A percentile compares a stretch with the other conserved stretches of the same genome.
Conservation (phyloP, 176 grass and related monocot species). For the Bolboschoenus planiculmis region DNA sequence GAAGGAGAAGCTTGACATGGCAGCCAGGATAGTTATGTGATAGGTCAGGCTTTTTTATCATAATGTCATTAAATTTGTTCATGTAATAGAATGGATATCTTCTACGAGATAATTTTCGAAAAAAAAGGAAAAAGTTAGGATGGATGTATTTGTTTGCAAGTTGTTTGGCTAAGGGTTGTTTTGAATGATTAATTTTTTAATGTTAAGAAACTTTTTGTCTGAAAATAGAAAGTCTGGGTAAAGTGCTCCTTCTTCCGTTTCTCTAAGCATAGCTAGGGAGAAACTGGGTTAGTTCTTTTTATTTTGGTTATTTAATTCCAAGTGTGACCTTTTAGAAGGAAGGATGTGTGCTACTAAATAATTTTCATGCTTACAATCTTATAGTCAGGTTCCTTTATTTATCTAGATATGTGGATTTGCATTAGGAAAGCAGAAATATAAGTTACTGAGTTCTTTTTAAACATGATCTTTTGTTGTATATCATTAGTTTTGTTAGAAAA, state of each 20-base stretch:
- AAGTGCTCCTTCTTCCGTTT: neutral
- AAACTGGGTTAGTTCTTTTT: neutral
- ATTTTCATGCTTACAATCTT: neutral
- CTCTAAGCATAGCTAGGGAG: neutral
- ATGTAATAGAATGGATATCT: slow-evolving; percentile 12
- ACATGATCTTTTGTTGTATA: neutral
- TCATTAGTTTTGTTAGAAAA: neutral
- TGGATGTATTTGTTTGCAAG: neutral
- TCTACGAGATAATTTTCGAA: neutral
- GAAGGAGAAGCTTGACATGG: slow-evolving; percentile 31
- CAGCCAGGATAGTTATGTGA: slow-evolving; percentile 13
- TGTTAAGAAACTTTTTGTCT: neutral
- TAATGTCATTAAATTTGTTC: slow-evolving; percentile 13
- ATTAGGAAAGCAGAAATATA: neutral
- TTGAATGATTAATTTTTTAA: neutral
- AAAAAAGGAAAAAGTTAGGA: neutral
- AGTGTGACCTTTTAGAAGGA: neutral
- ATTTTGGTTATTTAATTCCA: neutral
- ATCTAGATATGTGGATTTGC: neutral
- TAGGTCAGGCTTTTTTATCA: slow-evolving; percentile 14
- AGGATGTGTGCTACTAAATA: neutral
- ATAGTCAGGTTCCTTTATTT: neutral
- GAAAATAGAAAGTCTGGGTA: neutral
- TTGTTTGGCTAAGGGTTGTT: slow-evolving; percentile 6
- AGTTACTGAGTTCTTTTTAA: neutral